Base-by-base conservation (phyloP, 2,329 filamentous ascomycete genomes). In the Alternaria atra region DNA sequence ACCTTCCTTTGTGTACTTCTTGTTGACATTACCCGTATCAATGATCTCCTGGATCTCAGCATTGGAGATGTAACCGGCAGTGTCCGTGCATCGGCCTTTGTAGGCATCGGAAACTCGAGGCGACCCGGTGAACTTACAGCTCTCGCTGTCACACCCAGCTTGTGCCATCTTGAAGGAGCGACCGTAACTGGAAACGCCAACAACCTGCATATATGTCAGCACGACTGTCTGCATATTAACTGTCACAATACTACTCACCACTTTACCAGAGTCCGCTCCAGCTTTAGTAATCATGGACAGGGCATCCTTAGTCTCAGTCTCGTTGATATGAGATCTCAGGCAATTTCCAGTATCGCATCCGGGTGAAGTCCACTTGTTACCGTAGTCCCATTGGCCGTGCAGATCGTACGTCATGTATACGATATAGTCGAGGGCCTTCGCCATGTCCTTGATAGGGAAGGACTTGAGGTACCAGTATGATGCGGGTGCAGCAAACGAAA, bases 361-460 rank as follows among this genome's bases (percentile, higher is more conserved):
- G 3, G 60, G 30, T 9, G 53, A 55, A 0, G 75, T 46, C 46
- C 55, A 75, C 2, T 64, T 51, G 58, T 80, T 82, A 37, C 65
- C 70, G 29, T 70, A 72, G 58, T 81, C 79, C 79, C 79, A 82
- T 54, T 82, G 78, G 4, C 80, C 80, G 58, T 82, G 77, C 46
- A 82, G 54, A 50, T 76, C 73, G 47, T 77, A 77, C 1, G 73
- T 75, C 72, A 77, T 77, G 55, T 72, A 74, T 15, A 75, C 56
- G 42, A 76, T 72, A 51, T 75, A 75, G 50, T 76, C 73, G 0
- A 75, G 20, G 3, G 55, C 52, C 23, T 60, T 27, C 9, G 60
- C 58, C 42, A 75, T 74, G 1, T 68, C 32, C 2, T 64, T 58
- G 32, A 75, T 70, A 3, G 71, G 71, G 47, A 73, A 72, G 1